Conservation (phyloP, 2,329 filamentous ascomycete species). For the Sphaerostilbella broomeana region DNA sequence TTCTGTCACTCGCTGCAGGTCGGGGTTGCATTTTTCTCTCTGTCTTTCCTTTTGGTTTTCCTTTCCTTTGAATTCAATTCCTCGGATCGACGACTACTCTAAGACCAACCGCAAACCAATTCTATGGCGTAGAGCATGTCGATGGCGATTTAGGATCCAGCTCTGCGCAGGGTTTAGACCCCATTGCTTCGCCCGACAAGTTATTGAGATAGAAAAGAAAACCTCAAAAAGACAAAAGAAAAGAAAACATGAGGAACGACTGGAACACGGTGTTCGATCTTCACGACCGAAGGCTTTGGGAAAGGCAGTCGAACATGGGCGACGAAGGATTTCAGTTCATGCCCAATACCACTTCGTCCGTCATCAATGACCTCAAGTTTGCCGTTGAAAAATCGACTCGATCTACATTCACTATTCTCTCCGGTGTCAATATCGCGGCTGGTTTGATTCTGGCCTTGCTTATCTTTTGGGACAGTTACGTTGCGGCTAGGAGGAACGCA, state of each 20-base stretch:
- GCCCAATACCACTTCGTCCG: constrained; percentile 37
- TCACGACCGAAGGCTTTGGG: constrained; percentile 15
- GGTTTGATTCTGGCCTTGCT: constrained; percentile 50
- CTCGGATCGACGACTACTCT: background rate
- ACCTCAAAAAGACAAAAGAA: background rate
- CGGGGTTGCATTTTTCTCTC: background rate
- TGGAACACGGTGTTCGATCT: constrained; percentile 7
- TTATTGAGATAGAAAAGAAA: background rate
- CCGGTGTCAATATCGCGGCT: constrained; percentile 53
- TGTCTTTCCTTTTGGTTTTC: background rate
- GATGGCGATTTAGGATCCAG: constrained; percentile 7
- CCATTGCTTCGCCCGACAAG: background rate
- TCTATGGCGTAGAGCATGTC: constrained; percentile 1
- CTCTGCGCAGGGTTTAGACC: constrained; percentile 5
- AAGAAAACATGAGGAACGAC: constrained; percentile 11
- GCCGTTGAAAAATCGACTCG: constrained; percentile 51
- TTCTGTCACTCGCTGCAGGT: constrained; percentile 6
- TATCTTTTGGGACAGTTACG: constrained; percentile 52
- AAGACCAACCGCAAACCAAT: background rate
- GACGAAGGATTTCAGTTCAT: constrained; percentile 24
- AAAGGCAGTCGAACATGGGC: constrained; percentile 4
- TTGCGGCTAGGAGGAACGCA: constrained; percentile 35
- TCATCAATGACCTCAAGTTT: constrained; percentile 47
- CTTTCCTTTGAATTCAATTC: background rate
- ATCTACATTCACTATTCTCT: constrained; percentile 55